Evolutionary conservation across 108 stramenopile genomes (phyloP).

Genomic region (Thalassiosira profunda): DNA sequence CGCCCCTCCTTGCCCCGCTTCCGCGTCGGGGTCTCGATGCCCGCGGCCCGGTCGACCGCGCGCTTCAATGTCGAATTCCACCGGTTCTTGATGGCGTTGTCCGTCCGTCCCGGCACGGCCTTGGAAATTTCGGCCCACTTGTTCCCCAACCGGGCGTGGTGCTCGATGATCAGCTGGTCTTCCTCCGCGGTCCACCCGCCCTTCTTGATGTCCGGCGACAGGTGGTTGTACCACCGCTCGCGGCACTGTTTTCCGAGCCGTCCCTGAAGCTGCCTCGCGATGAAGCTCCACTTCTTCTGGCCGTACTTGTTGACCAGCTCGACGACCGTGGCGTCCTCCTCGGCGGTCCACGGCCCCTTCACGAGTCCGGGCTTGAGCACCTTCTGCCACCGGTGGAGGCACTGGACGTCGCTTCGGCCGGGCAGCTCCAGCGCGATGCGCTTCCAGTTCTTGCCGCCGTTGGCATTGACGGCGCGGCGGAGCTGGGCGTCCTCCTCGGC

Average conservation of each 20-base stretch:
- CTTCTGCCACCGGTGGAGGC: slow-evolving; percentile 99
- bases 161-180: slow-evolving; percentile 80
- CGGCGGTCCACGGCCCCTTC: slow-evolving; percentile 98
- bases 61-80: slow-evolving; percentile 95
- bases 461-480: slow-evolving; percentile 84
- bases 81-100: slow-evolving; percentile 99
- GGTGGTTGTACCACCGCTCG: slow-evolving; percentile 99
- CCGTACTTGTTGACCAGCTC: slow-evolving; percentile 80
- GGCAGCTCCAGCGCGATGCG: slow-evolving; percentile 83
- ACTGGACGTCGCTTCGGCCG: slow-evolving; percentile 95
- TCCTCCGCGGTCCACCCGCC: slow-evolving; percentile 95
- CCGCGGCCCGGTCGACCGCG: slow-evolving; percentile 7
- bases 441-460: slow-evolving; percentile 97
- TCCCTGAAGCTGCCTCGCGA: slow-evolving; percentile 93
- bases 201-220: slow-evolving; percentile 97
- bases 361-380: slow-evolving; percentile 97
- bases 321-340: slow-evolving; percentile 91
- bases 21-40: neutral
- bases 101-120: slow-evolving; percentile 92
- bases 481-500: slow-evolving; percentile 79
- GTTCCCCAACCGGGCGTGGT: slow-evolving; percentile 88
- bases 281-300: slow-evolving; percentile 93
- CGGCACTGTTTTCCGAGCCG: slow-evolving; percentile 99
- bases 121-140: slow-evolving; percentile 98
- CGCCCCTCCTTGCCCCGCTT: neutral